Evolutionary conservation across 129 eudicot species (phyloP).

Genomic region (Daucus carota): DNA sequence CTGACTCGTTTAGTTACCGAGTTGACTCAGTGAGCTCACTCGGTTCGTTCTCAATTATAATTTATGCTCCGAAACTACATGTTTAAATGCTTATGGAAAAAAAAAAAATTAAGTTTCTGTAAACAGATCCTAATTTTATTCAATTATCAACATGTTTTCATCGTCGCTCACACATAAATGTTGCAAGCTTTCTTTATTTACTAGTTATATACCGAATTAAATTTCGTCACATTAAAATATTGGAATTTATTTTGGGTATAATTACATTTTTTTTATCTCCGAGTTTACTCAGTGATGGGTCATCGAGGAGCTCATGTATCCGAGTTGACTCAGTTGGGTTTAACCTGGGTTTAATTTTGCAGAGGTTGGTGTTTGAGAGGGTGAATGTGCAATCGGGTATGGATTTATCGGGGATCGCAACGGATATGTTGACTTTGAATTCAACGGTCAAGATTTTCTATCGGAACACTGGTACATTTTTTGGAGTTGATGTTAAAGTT

Average conservation of each 20-base stretch:
- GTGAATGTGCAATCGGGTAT: conserved; percentile 80
- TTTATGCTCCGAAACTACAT: too few relatives aligned
- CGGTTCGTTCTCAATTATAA: too few relatives aligned
- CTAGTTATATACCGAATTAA: too few relatives aligned
- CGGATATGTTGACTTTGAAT: conserved; percentile 85
- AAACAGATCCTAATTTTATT: too few relatives aligned
- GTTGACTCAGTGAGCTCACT: conserved; percentile 18
- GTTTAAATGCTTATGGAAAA: too few relatives aligned
- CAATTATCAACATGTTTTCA: too few relatives aligned
- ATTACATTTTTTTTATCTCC: too few relatives aligned
- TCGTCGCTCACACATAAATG: too few relatives aligned
- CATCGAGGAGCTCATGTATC: conserved; percentile 1
- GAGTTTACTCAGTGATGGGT: not conserved
- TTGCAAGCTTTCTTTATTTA: too few relatives aligned
- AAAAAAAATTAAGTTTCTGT: too few relatives aligned
- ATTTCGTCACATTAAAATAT: too few relatives aligned
- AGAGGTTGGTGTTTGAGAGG: conserved; percentile 66
- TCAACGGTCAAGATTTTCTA: conserved; percentile 68
- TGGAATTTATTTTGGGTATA: too few relatives aligned
- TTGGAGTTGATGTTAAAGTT: conserved; percentile 82
- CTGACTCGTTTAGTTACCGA: not conserved
- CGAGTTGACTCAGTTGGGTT: not conserved
- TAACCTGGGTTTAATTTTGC: conserved; percentile 9
- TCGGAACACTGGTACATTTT: conserved; percentile 70
- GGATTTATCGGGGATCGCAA: conserved; percentile 78